Evolutionary conservation across 306 rosid species (phyloP).

Genomic region (Quercus cerris): DNA sequence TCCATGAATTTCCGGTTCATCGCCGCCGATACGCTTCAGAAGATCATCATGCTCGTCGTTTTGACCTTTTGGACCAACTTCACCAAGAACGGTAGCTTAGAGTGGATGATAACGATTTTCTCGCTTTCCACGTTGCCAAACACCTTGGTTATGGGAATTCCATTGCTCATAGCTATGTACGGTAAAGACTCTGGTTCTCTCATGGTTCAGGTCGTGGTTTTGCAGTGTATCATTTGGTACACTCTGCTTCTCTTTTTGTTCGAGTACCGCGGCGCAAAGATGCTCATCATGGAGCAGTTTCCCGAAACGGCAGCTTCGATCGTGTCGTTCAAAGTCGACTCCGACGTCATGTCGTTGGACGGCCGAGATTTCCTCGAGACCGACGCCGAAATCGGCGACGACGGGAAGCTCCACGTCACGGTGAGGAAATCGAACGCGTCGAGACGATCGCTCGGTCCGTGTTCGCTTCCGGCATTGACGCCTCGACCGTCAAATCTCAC

Average conservation of each 20-base stretch:
- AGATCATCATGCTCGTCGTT: conserved; percentile 71
- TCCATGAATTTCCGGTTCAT: conserved; percentile 89
- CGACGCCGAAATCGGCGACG: conserved; percentile 86
- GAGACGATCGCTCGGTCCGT: conserved; percentile 48
- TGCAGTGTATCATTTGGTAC: conserved; percentile 97
- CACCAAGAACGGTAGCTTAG: conserved; percentile 76
- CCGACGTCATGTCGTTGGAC: conserved; percentile 93
- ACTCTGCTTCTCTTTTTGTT: conserved; percentile 84
- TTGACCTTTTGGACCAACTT: conserved; percentile 71
- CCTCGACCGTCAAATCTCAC: conserved; percentile 96
- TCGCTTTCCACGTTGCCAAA: conserved; percentile 95
- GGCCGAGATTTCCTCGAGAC: conserved; percentile 89
- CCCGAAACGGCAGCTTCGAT: conserved; percentile 97
- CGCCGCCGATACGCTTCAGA: conserved; percentile 95
- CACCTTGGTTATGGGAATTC: conserved; percentile 94
- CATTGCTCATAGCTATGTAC: conserved; percentile 84
- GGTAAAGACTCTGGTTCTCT: conserved; percentile 56
- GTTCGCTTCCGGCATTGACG: conserved; percentile 43
- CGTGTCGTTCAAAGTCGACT: conserved; percentile 89
- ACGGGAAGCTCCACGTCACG: conserved; percentile 90
- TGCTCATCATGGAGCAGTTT: conserved; percentile 92
- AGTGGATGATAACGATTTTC: conserved; percentile 97
- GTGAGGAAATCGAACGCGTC: conserved; percentile 88
- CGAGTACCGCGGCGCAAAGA: conserved; percentile 92
- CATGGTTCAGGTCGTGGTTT: conserved; percentile 91